Conservation (phyloP, 306 rosid genomes). For the Cucurbita argyrosperma region DNA sequence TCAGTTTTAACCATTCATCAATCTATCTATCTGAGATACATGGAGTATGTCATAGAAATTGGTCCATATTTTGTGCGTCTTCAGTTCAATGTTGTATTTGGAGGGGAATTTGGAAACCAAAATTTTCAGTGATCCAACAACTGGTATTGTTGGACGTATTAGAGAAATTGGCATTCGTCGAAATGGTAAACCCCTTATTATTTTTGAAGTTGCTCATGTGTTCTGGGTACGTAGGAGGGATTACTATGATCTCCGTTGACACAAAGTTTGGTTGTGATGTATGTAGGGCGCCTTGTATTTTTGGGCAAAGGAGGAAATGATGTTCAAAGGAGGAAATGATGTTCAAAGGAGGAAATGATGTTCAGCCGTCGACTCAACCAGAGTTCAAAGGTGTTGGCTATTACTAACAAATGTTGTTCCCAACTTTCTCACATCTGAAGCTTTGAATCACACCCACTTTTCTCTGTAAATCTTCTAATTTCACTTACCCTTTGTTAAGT, state of each 20-base stretch:
- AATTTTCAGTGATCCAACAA: conserved; percentile 42
- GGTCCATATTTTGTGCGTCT: background rate
- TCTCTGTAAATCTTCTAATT: background rate
- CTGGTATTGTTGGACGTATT: conserved; percentile 67
- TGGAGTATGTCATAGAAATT: background rate
- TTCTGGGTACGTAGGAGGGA: background rate
- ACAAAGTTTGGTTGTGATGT: conserved; percentile 8
- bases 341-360: conserved; percentile 35
- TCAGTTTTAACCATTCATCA: background rate
- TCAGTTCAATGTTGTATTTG: conserved; percentile 57
- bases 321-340: conserved; percentile 35
- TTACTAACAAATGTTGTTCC: conserved; percentile 19
- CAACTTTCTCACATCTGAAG: background rate
- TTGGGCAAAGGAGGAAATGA: conserved; percentile 43
- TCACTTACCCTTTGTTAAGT: background rate
- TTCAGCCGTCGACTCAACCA: conserved; percentile 16
- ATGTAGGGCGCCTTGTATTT: conserved; percentile 68
- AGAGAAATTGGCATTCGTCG: conserved; percentile 71
- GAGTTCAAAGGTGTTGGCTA: conserved; percentile 46
- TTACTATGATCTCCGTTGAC: background rate
- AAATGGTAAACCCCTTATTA: conserved; percentile 28
- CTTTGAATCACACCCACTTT: background rate
- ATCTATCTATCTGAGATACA: background rate
- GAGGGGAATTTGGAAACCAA: conserved; percentile 88
- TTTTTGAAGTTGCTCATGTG: background rate